Evolutionary conservation across 2,329 filamentous ascomycete genomes (phyloP), one percentile per base, ranked within the genome.

Genomic region (Akanthomyces dipterigenus): DNA sequence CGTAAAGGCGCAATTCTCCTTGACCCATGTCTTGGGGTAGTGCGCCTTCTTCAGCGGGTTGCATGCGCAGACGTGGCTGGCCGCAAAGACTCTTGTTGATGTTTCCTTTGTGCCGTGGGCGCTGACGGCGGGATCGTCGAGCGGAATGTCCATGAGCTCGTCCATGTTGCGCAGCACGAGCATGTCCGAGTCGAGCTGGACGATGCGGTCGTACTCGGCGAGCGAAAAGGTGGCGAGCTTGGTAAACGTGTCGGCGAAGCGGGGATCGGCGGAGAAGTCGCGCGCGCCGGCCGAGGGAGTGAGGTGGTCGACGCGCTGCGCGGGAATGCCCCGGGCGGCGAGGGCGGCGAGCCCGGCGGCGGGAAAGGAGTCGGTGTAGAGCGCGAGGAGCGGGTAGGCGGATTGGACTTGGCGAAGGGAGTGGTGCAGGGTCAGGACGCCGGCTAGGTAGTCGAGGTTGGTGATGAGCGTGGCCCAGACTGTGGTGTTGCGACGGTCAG

Each of bases 391-490:
- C 3, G 91, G 91, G 72, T 95, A 96, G 57, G 82, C 82, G 16
- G 88, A 87, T 22, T 77, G 73, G 61, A 80, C 77, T 65, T 81
- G 80, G 69, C 86, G 86, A 67, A 96, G 85, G 49, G 89, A 90
- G 75, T 89, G 84, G 71, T 92, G 83, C 64, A 96, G 88, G 1
- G 90, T 91, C 60, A 96, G 80, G 55, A 96, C 87, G 51, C 92
- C 92, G 6, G 89, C 82, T 63, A 96, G 86, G 75, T 96, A 96
- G 68, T 82, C 81, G 54, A 85, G 86, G 76, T 95, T 96, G 63
- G 91, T 96, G 71, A 96, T 92, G 66, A 96, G 82, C 12, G 88
- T 90, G 31, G 90, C 91, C 91, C 91, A 96, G 71, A 95, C 91
- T 90, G 72, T n/a, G 11, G 20, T 36, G 22, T 40, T 28, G 45